These are phyloP conservation scores for Termitomyces sp. DNA, from an alignment of 1,284 basidiomycete species.

Conservation along the genomic window DNA sequence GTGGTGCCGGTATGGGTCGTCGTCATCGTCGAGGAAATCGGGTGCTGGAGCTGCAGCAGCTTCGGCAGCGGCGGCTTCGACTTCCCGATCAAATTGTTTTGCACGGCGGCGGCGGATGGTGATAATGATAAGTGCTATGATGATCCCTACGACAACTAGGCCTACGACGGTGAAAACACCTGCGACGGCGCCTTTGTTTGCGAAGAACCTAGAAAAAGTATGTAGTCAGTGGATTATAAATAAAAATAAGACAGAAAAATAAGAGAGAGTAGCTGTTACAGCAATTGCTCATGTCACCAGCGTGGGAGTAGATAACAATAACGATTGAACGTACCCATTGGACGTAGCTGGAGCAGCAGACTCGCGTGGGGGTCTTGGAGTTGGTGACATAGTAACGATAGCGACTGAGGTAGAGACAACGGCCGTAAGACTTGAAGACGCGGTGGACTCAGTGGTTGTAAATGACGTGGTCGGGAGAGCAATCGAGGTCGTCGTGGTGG, in stretches of 20 bases:
- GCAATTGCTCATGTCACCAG: neutral
- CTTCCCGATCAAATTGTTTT: slow-evolving; percentile 60
- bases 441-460: neutral
- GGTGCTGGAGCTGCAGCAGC: slow-evolving; percentile 46
- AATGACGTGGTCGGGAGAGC: neutral
- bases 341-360: neutral
- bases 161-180: slow-evolving; percentile 68
- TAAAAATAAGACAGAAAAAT: neutral
- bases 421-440: neutral
- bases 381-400: neutral
- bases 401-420: neutral
- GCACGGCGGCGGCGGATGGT: slow-evolving; percentile 58
- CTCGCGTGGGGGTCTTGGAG: neutral
- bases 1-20: slow-evolving; percentile 18
- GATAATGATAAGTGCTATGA: slow-evolving; percentile 49
- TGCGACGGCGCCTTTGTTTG: slow-evolving; percentile 65
- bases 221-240: neutral
- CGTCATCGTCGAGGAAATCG: slow-evolving; percentile 43
- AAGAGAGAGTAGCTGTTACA: neutral
- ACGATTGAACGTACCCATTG: neutral
- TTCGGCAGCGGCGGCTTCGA: slow-evolving; percentile 57
- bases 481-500: neutral
- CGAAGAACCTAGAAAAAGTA: slow-evolving; percentile 49
- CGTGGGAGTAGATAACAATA: neutral
- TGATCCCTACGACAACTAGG: slow-evolving; percentile 45